Evolutionary conservation across 306 rosid genomes (phyloP), one percentile per base, ranked within the genome.

Genomic region (Castanea sativa): DNA sequence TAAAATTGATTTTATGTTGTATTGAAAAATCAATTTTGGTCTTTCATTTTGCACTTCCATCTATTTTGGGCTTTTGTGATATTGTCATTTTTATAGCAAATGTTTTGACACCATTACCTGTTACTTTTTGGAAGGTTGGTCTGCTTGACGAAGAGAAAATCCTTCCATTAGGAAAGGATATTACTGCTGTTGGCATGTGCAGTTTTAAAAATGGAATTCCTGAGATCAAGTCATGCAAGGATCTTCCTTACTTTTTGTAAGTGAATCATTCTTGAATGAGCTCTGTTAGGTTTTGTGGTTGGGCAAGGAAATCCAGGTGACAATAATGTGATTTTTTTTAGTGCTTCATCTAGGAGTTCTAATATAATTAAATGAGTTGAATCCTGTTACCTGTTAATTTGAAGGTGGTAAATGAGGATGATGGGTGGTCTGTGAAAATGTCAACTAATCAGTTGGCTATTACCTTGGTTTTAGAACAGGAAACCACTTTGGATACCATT

Each of bases 131-230:
- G 78, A 84, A 96, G 99, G 91, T 91, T 57, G 99, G 94, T 43
- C 76, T 96, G 35, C 93, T 89, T n/a, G 94, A 96, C 55, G 97
- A 89, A 83, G 99, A 93, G 83, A 91, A 91, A 85, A 88, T 95
- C 78, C 99, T 95, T 71, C 93, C 96, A 1, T 65, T 91, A 85
- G 99, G 98, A 79, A 90, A 85, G 87, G 94, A 90, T 80, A 75
- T 91, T 51, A 90, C 82, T 83, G 98, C 93, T 74, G 96, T 95
- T 69, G 99, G 99, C 79, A 58, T 82, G 49, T 90, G 88, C 91
- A 82, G 85, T 85, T 77, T 88, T 32, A 85, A 70, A 76, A 80
- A 87, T 76, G 98, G 92, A 82, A 71, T 86, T 78, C 86, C 83
- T 27, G 98, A 89, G 87, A 91, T 96, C 76, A 93, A 90, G 83